Percentiles rank a stretch among this genome's conserved stretches.
phyloP scores from a whole-genome alignment of 2,329 filamentous ascomycete species.

The Fusarium acutatum region DNA sequence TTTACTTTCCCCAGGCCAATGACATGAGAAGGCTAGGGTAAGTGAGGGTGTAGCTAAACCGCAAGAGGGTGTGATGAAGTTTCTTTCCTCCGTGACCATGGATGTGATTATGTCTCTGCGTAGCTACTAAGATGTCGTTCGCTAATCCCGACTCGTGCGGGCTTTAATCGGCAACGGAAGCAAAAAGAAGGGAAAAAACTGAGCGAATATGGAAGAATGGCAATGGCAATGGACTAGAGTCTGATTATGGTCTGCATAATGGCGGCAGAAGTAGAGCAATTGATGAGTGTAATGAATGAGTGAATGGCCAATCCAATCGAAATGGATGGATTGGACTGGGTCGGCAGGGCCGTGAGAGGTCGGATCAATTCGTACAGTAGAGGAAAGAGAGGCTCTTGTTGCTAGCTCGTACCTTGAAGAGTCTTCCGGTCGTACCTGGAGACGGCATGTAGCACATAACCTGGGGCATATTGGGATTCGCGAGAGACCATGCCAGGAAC shows the following conservation, averaged over 20 bases:
- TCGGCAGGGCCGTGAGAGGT: slow-evolving; percentile 37
- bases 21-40: slow-evolving; percentile 11
- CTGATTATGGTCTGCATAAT: slow-evolving; percentile 11
- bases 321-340: slow-evolving; percentile 3
- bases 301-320: slow-evolving; percentile 12
- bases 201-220: slow-evolving; percentile 17
- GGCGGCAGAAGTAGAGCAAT: slow-evolving; percentile 15
- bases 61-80: slow-evolving; percentile 29
- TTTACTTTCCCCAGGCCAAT: slow-evolving; percentile 18
- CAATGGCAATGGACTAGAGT: slow-evolving; percentile 12
- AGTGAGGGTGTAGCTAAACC: slow-evolving; percentile 27
- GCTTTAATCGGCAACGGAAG: slow-evolving; percentile 24
- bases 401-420: slow-evolving; percentile 34
- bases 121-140: slow-evolving; percentile 9
- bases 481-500: slow-evolving; percentile 33
- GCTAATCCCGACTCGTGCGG: slow-evolving; percentile 28
- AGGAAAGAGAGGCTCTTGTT: slow-evolving; percentile 21
- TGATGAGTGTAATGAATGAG: slow-evolving; percentile 11
- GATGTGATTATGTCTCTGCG: slow-evolving; percentile 3
- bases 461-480: slow-evolving; percentile 37
- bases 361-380: slow-evolving; percentile 41
- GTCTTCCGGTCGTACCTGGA: slow-evolving; percentile 40
- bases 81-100: slow-evolving; percentile 15
- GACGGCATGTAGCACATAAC: slow-evolving; percentile 30
- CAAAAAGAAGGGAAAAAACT: slow-evolving; percentile 3